Evolutionary conservation across 306 rosid genomes (phyloP).

Genomic region (Alnus rubra): DNA sequence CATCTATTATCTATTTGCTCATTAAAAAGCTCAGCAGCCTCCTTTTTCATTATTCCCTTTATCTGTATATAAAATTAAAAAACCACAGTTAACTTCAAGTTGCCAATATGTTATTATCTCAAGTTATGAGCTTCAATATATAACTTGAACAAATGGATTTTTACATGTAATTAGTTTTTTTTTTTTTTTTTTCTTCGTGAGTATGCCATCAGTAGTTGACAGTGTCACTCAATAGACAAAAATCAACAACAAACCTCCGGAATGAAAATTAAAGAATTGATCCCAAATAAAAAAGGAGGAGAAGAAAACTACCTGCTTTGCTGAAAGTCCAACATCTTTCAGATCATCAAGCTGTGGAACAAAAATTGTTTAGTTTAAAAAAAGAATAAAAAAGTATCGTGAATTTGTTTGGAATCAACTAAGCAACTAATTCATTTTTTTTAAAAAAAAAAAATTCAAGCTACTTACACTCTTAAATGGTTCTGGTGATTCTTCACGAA

Average conservation of each 20-base stretch:
- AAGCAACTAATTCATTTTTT: background rate
- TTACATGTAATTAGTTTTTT: background rate
- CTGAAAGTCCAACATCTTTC: slow-evolving; percentile 74
- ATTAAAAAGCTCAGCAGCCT: slow-evolving; percentile 53
- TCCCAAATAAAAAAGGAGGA: background rate
- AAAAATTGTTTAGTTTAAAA: slow-evolving; percentile 9
- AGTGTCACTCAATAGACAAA: background rate
- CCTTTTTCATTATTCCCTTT: slow-evolving; percentile 59
- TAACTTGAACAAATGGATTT: background rate
- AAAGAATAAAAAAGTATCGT: slow-evolving; percentile 12
- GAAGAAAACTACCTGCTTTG: slow-evolving; percentile 62
- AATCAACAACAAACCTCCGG: background rate
- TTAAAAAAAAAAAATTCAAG: background rate
- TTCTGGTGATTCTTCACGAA: slow-evolving; percentile 72
- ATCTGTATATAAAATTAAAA: slow-evolving; percentile 40
- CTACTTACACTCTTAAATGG: slow-evolving; percentile 79
- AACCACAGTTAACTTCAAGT: slow-evolving; percentile 3
- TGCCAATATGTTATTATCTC: background rate
- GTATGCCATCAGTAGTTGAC: background rate
- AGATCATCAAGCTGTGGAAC: slow-evolving; percentile 75
- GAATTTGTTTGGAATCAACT: background rate
- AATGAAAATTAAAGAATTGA: background rate
- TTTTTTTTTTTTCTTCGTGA: too few species aligned
- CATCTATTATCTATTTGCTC: slow-evolving; percentile 17
- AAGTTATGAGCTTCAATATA: background rate